Evolutionary conservation across 2,329 filamentous ascomycete species (phyloP), one percentile per base, ranked within the genome.

Genomic region (Bipolaris sorokiniana): DNA sequence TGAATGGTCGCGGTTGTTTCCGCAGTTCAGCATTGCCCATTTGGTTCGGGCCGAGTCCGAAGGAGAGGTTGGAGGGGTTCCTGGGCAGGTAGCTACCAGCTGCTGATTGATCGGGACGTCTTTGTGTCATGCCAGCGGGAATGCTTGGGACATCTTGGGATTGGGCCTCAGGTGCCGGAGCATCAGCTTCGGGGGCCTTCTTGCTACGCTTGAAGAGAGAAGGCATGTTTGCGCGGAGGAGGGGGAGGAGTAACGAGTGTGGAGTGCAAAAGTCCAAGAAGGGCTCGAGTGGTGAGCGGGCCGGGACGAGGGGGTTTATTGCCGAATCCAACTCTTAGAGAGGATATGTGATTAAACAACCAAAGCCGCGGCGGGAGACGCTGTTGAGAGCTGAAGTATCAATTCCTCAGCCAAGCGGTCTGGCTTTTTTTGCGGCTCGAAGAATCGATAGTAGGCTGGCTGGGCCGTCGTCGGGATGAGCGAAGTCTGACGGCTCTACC

Each of bases 1-100:
- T 65, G 48, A 69, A 70, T 2, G 61, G 59, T 15, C 65, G 61
- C 6, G 57, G 63, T 52, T 64, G 45, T 58, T 62, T 66, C n/a
- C 55, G 50, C 10, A 58, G 13, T 18, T 58, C 55, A 7, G 55
- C 28, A 46, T 15, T 46, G 23, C 37, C 42, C n/a, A 41, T 34
- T 33, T 57, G 54, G 38, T 31, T 54, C 13, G 45, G 23, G 34
- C 44, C 54, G 2, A 57, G 37, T 16, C 33, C 47, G 2, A 57
- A 48, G 15, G 55, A 50, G 11, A 58, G 51, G 41, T 54, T 58
- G 20, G 55, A 58, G 5, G 51, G 55, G 9, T 54, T 58, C 36
- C 51, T 54, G 26, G 55, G 51, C 5, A 47, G 34, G 36, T 44
- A 41, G 22, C 20, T 36, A 28, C 51, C 40, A 26, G 16, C 38